Evolutionary conservation across 164 flowering plant species (phyloP).

Genomic region (Berberis thunbergii): DNA sequence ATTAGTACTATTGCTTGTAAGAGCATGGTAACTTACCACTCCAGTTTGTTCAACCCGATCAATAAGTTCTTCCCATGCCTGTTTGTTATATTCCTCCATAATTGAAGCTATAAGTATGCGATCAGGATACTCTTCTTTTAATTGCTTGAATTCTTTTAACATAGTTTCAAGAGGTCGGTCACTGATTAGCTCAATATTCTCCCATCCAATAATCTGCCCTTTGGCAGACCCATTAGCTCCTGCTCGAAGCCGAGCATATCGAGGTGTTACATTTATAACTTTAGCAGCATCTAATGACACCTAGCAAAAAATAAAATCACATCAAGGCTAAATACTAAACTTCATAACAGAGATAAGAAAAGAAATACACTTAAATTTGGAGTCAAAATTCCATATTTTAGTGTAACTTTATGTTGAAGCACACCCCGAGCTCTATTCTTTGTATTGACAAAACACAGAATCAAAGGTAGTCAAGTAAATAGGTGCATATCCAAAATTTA

Average conservation of each 20-base stretch:
- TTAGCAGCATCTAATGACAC: slow-evolving; percentile 90
- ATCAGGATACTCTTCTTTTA: slow-evolving; percentile 88
- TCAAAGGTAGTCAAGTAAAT: too few relatives aligned
- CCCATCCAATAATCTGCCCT: slow-evolving; percentile 94
- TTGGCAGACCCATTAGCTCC: slow-evolving; percentile 79
- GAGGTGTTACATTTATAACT: slow-evolving; percentile 94
- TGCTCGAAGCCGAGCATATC: slow-evolving; percentile 82
- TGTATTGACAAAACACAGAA: too few relatives aligned
- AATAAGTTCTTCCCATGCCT: slow-evolving; percentile 96
- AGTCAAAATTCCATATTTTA: too few relatives aligned
- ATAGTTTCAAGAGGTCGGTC: slow-evolving; percentile 92
- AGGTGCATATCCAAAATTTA: too few relatives aligned
- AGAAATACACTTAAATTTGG: too few relatives aligned
- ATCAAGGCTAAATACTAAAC: neutral
- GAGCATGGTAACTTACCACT: slow-evolving; percentile 38
- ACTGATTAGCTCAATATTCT: slow-evolving; percentile 96
- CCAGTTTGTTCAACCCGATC: slow-evolving; percentile 96
- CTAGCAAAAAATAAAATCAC: slow-evolving; percentile 20
- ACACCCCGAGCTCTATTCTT: too few relatives aligned
- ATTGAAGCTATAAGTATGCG: slow-evolving; percentile 93
- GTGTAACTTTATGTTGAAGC: too few relatives aligned
- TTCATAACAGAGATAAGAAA: neutral
- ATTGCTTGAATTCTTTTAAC: slow-evolving; percentile 84
- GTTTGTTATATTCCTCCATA: slow-evolving; percentile 93
- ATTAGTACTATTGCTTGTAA: neutral